Conservation (phyloP, 140 eudicot species). For the Oenanthe javanica region DNA sequence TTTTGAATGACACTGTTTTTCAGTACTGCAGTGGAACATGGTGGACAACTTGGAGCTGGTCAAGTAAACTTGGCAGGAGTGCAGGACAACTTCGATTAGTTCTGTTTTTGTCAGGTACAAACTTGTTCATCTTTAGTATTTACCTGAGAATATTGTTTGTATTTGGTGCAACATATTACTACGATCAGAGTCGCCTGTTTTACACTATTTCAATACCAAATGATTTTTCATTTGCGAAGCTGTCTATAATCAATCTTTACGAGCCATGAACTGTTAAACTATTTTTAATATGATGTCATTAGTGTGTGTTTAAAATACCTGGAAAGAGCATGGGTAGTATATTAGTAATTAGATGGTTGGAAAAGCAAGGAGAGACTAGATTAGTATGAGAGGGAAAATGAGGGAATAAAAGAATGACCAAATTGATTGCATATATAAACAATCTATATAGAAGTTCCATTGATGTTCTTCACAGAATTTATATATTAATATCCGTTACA, state of each 20-base stretch:
- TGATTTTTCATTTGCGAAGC: background rate
- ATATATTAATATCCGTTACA: background rate
- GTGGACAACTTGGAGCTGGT: background rate
- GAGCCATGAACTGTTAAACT: background rate
- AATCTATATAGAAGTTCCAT: background rate
- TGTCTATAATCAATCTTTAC: background rate
- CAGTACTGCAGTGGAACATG: background rate
- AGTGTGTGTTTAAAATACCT: background rate
- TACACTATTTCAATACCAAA: background rate
- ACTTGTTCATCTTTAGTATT: background rate
- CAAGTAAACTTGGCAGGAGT: background rate
- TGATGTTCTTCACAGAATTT: background rate
- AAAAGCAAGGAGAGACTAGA: background rate
- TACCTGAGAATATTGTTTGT: background rate
- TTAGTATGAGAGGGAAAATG: background rate
- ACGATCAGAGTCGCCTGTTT: background rate
- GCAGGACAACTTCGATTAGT: background rate
- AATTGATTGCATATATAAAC: too few relatives aligned
- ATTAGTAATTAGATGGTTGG: background rate
- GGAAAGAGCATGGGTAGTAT: too few relatives aligned
- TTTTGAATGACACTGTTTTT: background rate
- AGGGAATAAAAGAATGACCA: background rate
- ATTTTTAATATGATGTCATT: background rate
- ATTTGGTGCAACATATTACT: background rate
- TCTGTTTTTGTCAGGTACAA: conserved; percentile 1